Evolutionary conservation across 2,329 filamentous ascomycete genomes (phyloP).

Genomic region (Microcyclosporella mali): DNA sequence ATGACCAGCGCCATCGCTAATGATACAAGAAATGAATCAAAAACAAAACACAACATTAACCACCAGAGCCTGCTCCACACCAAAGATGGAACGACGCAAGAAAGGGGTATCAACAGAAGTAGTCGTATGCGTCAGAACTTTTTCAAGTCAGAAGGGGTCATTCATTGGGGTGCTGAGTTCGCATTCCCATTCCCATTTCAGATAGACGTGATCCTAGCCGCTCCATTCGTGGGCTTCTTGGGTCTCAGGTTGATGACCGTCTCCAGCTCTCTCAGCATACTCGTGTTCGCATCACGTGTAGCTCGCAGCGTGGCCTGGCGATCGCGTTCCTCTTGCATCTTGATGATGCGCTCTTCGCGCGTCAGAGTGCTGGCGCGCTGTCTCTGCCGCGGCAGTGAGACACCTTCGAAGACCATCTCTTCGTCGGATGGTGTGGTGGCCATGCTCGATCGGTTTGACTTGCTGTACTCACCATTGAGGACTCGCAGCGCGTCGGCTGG

Average conservation of each 20-base stretch:
- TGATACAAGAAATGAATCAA: neutral
- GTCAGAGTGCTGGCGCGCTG: conserved; percentile 56
- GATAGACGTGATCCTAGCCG: conserved; percentile 6
- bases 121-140: too few species aligned
- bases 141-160: too few species aligned
- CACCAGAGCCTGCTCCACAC: too few species aligned
- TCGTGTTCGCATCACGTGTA: conserved; percentile 71
- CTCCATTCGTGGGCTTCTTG: conserved; percentile 10
- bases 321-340: conserved; percentile 80
- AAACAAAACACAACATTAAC: too few species aligned
- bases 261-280: conserved; percentile 89
- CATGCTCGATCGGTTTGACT: conserved; percentile 41
- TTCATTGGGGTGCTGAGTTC: too few species aligned
- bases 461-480: conserved; percentile 60
- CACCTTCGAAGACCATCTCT: conserved; percentile 82
- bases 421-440: conserved; percentile 50
- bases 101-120: too few species aligned
- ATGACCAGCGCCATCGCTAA: conserved; percentile 1
- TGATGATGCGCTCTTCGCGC: conserved; percentile 78
- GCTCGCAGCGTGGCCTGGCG: conserved; percentile 66
- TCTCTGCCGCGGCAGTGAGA: conserved; percentile 63
- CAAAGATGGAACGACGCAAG: too few species aligned
- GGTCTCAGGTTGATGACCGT: conserved; percentile 59
- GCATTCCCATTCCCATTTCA: too few species aligned
- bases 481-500: conserved; percentile 68